A percentile compares a stretch with the other conserved stretches of the same genome.
Evolutionary conservation across 306 rosid species (phyloP).

Genomic region (Dicorynia guianensis): DNA sequence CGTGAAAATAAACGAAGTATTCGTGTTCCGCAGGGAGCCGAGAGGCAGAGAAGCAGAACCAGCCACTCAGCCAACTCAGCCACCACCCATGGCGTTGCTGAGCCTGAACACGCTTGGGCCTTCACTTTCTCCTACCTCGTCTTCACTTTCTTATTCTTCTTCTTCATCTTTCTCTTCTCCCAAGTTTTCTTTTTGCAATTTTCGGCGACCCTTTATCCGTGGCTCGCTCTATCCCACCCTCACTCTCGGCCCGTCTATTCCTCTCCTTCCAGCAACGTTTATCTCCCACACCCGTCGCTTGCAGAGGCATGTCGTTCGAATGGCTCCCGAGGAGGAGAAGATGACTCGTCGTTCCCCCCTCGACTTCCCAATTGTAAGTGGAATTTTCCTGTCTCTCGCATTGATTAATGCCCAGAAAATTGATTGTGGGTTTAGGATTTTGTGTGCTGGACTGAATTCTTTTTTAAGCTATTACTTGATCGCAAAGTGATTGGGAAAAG

Average conservation of each 20-base stretch:
- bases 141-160: background rate
- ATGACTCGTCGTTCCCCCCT: constrained; percentile 86
- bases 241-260: background rate
- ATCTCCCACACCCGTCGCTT: constrained; percentile 21
- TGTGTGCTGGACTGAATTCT: background rate
- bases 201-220: constrained; percentile 16
- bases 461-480: background rate
- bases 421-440: no score
- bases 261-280: background rate
- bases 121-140: constrained; percentile 26
- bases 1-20: no score
- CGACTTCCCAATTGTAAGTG: constrained; percentile 75
- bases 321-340: constrained; percentile 91
- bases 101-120: constrained; percentile 41
- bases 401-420: background rate
- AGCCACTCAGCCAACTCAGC: no score
- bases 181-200: constrained; percentile 23
- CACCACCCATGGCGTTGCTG: constrained; percentile 50
- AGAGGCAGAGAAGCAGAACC: no score
- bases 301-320: constrained; percentile 60
- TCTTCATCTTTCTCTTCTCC: background rate
- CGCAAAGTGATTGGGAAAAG: background rate
- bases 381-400: background rate
- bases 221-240: background rate
- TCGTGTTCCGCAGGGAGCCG: no score